Evolutionary conservation across 495 filamentous ascomycete genomes (phyloP).

Genomic region (Talaromyces thailandensis): DNA sequence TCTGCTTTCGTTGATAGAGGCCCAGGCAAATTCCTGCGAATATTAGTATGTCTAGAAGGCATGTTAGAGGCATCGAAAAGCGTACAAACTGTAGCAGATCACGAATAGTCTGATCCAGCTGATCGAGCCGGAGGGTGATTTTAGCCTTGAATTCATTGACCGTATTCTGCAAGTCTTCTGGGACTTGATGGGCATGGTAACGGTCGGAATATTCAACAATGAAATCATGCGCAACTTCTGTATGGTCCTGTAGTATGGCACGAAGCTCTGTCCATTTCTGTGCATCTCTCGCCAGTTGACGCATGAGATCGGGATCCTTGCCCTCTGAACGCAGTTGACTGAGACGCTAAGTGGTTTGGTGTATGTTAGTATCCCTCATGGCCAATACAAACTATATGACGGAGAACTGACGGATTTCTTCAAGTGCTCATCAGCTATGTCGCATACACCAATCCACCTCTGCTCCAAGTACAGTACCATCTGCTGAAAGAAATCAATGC

Average conservation of each 20-base stretch:
- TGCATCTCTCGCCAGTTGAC: constrained; percentile 11
- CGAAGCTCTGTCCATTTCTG: constrained; percentile 15
- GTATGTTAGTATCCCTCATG: neutral
- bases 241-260: constrained; percentile 9
- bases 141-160: constrained; percentile 10
- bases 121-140: constrained; percentile 10
- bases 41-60: neutral
- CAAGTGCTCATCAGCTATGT: neutral
- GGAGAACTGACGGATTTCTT: neutral
- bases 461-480: constrained; percentile 11
- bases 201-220: constrained; percentile 11
- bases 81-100: constrained; percentile 16
- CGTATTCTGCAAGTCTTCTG: constrained; percentile 1
- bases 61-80: neutral
- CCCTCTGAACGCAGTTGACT: constrained; percentile 1
- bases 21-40: constrained; percentile 16
- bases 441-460: constrained; percentile 12
- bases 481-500: constrained; percentile 12
- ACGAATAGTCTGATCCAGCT: constrained; percentile 14
- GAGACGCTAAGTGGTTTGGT: constrained; percentile 1
- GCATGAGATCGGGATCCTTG: constrained; percentile 4
- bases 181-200: constrained; percentile 4
- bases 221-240: constrained; percentile 10
- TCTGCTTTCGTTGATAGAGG: constrained; percentile 22
- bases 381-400: neutral